Evolutionary conservation across 352 stramenopile genomes (phyloP), one percentile per base, ranked within the genome.

Genomic region (Aphanomyces invadans): DNA sequence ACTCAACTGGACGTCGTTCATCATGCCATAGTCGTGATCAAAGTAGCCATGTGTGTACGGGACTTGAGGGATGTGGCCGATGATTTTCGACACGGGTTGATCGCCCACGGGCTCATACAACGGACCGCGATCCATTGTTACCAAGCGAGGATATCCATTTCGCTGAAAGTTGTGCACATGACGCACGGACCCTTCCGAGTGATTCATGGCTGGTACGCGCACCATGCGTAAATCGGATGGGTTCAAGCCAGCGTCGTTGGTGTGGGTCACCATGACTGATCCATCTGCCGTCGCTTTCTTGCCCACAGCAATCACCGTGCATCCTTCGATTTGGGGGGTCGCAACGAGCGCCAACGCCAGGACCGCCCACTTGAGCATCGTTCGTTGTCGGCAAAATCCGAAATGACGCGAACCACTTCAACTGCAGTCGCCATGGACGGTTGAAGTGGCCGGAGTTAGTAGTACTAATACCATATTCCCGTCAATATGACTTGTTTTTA

Each of bases 1-100:
- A 52, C 79, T 96, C 45, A 98, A 76, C 73, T 97, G 86, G 60
- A 89, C 73, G 60, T 98, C 95, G 75, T 98, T 98, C 73, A 98
- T 96, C 73, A 97, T 90, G 45, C 86, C 91, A 70, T 98, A 94
- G 70, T 92, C 85, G 46, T 96, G 92, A 69, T 98, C 93, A 51
- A 96, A 90, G 73, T 97, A 97, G 4, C 79, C 91, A 72, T 88
- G 97, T n/a, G 95, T 98, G 71, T 94, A 82, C 19, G 73, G 53
- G 0, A 98, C 85, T 72, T 98, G 81, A 25, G 86, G 80, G 48
- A 97, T 91, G 61, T 79, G 87, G 3, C 88, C 88, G 52, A 97
- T 68, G 2, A 89, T 79, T 44, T 62, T 72, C 28, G 65, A 74
- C 19, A 83, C 71, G 12, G 71, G 21, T 36, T 87, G 70, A 7